phyloP scores from a whole-genome alignment of 148 eudicot genomes.

The Rhododendron williamsianum region DNA sequence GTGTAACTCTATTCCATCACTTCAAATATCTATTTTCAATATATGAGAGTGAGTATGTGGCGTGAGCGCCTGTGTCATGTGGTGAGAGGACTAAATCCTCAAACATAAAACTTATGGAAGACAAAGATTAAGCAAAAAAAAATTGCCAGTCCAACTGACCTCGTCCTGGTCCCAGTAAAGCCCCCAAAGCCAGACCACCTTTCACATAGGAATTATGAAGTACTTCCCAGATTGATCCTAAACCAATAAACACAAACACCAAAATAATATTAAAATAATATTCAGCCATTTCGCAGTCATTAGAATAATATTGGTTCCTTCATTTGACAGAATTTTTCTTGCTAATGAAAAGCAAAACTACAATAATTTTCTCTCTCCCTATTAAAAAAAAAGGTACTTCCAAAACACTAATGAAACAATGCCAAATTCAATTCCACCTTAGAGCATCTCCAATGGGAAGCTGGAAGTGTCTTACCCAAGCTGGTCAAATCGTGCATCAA shows the following conservation, averaged over 20 bases:
- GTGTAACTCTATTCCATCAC: neutral
- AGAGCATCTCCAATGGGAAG: neutral
- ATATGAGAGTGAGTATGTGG: neutral
- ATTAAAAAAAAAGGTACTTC: neutral
- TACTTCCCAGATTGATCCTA: slow-evolving; percentile 65
- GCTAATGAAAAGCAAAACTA: neutral
- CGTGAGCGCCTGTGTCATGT: neutral
- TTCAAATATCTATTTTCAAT: neutral
- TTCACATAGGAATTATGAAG: slow-evolving; percentile 85
- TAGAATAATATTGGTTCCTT: neutral
- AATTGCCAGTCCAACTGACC: slow-evolving; percentile 40
- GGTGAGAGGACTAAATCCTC: neutral
- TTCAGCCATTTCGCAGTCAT: neutral
- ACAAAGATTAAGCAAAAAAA: neutral
- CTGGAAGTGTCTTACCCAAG: neutral
- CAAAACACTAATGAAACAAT: neutral
- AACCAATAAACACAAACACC: slow-evolving; percentile 13
- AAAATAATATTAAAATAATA: neutral
- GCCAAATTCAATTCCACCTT: neutral
- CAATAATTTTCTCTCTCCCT: neutral
- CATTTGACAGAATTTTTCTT: neutral
- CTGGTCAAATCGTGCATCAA: neutral
- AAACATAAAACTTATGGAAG: neutral
- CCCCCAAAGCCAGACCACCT: slow-evolving; percentile 76
- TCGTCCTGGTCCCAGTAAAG: slow-evolving; percentile 92